Evolutionary conservation across 148 eudicot genomes (phyloP), one percentile per base, ranked within the genome.

Genomic region (Vaccinium vitisidaea): DNA sequence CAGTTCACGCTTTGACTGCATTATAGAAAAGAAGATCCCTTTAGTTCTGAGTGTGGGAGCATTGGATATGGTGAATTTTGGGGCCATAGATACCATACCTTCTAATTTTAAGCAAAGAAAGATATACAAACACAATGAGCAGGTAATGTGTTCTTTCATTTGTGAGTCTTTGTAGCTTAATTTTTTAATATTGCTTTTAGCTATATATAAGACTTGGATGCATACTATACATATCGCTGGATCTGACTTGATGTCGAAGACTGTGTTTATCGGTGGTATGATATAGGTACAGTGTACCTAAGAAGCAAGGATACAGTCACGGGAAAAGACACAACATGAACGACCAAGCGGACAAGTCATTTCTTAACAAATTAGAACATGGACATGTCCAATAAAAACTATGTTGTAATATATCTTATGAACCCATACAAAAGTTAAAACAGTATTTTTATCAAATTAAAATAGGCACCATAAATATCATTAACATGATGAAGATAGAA

Each of bases 41-140:
- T 84, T 92, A 80, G 98, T 97, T 83, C 84, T 97, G 25, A 97
- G 98, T 88, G 91, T 97, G 23, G 99, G 99, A 89, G 98, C 98
- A 75, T 89, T 95, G 91, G 99, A 97, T 88, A 93, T 97, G 98
- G 99, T 97, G 74, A 95, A 95, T 84, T 97, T 97, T 90, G 98
- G 99, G 67, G 75, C 94, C 23, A 91, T 86, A 82, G 84, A 67
- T 80, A 93, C 96, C 84, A 86, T 95, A 92, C 98, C 99, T 88
- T 84, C 94, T 67, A 82, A 85, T 27, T 93, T 93, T 87, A 91
- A 89, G 85, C 90, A 92, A 53, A 90, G 98, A 85, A 95, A 92
- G 48, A 89, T 93, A 83, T 80, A 94, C 85, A 92, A 87, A 84
- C 99, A 97, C 88, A 97, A 91, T 87, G 94, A 93, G 46, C 99